Evolutionary conservation across 1,139 yeast species (phyloP).

Genomic region (Kodamaea fungicola): DNA sequence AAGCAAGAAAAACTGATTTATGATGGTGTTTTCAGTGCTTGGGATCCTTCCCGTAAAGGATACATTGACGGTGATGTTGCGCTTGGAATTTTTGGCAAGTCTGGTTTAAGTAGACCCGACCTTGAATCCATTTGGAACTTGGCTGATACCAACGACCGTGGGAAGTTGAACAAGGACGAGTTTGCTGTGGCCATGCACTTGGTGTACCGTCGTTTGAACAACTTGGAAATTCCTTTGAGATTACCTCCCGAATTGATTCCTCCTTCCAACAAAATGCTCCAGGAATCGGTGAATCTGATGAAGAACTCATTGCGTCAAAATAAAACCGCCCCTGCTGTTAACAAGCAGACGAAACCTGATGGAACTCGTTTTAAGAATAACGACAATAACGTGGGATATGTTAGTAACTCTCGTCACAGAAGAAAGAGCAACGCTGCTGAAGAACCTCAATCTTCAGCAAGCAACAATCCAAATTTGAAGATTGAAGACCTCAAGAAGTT

Average conservation of each 20-base stretch:
- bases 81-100: conserved; percentile 81
- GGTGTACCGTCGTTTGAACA: conserved; percentile 71
- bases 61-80: conserved; percentile 78
- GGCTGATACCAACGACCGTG: conserved; percentile 66
- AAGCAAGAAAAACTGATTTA: conserved; percentile 83
- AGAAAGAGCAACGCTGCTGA: conserved; percentile 22
- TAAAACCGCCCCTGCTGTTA: conserved; percentile 38
- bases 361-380: conserved; percentile 68
- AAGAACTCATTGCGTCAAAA: conserved; percentile 40
- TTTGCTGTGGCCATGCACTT: conserved; percentile 84
- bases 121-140: conserved; percentile 89
- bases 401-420: conserved; percentile 65
- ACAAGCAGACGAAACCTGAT: conserved; percentile 31
- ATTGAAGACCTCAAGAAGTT: conserved; percentile 56
- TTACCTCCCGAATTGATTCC: conserved; percentile 75
- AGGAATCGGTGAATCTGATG: conserved; percentile 42
- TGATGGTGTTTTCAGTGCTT: conserved; percentile 82
- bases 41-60: conserved; percentile 73
- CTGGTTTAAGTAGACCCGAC: conserved; percentile 82
- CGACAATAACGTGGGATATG: conserved; percentile 60
- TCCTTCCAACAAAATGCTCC: conserved; percentile 67
- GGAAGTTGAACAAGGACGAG: conserved; percentile 72
- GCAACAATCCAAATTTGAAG: conserved; percentile 27
- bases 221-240: conserved; percentile 66
- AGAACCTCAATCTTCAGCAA: conserved; percentile 12